phyloP scores from a whole-genome alignment of 108 stramenopile species.

The Craspedostauros australis region DNA sequence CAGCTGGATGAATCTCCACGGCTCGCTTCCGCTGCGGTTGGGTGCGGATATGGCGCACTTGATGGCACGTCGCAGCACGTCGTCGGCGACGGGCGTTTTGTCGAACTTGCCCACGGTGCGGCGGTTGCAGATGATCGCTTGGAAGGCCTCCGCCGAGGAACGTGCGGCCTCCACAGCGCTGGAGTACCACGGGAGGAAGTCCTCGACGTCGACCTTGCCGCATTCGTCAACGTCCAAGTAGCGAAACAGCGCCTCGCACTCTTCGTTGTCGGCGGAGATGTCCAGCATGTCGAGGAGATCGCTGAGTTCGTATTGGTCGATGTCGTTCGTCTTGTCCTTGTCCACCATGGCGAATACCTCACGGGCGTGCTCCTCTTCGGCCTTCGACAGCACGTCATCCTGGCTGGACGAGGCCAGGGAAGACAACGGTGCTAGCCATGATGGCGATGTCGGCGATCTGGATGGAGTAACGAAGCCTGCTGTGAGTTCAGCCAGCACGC shows the following conservation, averaged over 20 bases:
- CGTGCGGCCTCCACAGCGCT: conserved; percentile 50
- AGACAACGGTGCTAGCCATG: too few species aligned
- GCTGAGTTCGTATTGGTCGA: too few species aligned
- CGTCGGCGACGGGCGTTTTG: conserved; percentile 52
- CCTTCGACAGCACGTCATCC: too few species aligned
- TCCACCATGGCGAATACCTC: too few species aligned
- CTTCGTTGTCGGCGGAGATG: conserved; percentile 47
- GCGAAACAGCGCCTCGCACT: conserved; percentile 43
- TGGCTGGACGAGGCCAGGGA: too few species aligned
- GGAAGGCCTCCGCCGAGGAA: conserved; percentile 35
- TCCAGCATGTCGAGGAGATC: conserved; percentile 33
- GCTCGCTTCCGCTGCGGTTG: conserved; percentile 51
- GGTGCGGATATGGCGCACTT: conserved; percentile 68
- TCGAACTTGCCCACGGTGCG: conserved; percentile 61
- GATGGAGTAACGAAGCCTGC: too few species aligned
- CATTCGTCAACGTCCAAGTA: conserved; percentile 49
- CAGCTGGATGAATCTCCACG: conserved; percentile 62
- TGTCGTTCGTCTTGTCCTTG: too few species aligned
- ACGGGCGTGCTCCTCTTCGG: too few species aligned
- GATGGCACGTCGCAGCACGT: conserved; percentile 49
- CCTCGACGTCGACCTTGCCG: conserved; percentile 42
- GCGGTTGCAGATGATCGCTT: conserved; percentile 41
- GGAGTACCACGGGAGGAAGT: conserved; percentile 63
- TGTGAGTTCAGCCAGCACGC: too few species aligned
- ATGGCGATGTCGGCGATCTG: too few species aligned